Evolutionary conservation across 1,284 basidiomycete genomes (phyloP), one percentile per base, ranked within the genome.

Genomic region (Vanrija sp.): DNA sequence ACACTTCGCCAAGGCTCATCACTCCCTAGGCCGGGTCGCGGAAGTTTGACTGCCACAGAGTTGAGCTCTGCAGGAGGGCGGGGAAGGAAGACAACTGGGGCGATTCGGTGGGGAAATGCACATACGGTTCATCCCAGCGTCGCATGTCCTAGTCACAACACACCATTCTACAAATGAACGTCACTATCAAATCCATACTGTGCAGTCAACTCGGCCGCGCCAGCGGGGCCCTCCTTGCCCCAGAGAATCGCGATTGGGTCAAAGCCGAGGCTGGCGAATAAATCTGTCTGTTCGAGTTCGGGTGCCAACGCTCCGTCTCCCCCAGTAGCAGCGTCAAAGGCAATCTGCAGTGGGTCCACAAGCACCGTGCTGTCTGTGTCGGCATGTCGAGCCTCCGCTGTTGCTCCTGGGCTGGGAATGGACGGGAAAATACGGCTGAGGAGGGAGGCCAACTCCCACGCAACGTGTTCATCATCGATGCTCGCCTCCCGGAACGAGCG

Each of bases 251-350:
- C 21, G 14, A 56, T 38, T 7, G 55, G 55, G 46, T 56, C 55
- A 39, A 52, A 56, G 25, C 50, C 50, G 43, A 46, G 52, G 43
- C 49, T 52, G 34, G 55, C 55, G 21, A 56, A 56, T 34, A 56
- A 2, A 46, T 56, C 55, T 1, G 50, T 18, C 10, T 49, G 50
- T 6, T 46, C 49, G 8, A 39, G 16, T 2, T 18, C 18, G 25
- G 34, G 34, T 15, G 34, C 34, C 34, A 34, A 15, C 4, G 34
- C 9, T 1, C n/a, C 40, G 10, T 42, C 19, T 1, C n/a, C 40
- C 3, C 40, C 40, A 1, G 19, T 19, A 5, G 34, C 12, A 2
- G 34, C 34, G 10, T 34, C 34, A 14, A 47, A 39, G 19, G 38
- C 15, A 12, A 15, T 14, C 39, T 16, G 48, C 23, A 49, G n/a